A percentile compares a stretch with the other conserved stretches of the same genome.
These are phyloP conservation scores for Gilbertella persicaria DNA, from an alignment of 371 early-diverging fungal species.

Conservation along the genomic window DNA sequence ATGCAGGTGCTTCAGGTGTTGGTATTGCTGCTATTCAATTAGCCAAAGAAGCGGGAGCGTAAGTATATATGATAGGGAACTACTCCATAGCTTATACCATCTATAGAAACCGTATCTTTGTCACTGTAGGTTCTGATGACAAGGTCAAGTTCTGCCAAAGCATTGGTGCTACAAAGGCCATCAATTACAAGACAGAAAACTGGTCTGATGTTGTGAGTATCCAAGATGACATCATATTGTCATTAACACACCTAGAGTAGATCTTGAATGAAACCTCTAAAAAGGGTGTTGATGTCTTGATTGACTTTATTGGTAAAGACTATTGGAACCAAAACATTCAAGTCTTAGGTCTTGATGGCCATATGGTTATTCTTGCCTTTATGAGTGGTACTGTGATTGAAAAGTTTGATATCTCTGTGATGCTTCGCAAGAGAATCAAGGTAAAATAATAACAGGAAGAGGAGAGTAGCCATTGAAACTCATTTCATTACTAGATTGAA, in stretches of 20 bases:
- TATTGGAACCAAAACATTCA: conserved; percentile 69
- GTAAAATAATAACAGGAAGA: not conserved
- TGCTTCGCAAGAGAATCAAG: not conserved
- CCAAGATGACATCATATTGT: not conserved
- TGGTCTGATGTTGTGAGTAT: conserved; percentile 56
- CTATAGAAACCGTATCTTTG: conserved; percentile 52
- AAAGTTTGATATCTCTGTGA: not conserved
- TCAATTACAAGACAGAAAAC: conserved; percentile 74
- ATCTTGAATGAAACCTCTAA: conserved; percentile 56
- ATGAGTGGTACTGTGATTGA: conserved; percentile 49
- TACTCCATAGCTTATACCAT: not conserved
- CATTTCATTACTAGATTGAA: conserved; percentile 47
- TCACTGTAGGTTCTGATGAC: conserved; percentile 68
- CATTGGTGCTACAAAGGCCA: conserved; percentile 71
- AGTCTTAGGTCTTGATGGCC: conserved; percentile 69
- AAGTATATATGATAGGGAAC: conserved; percentile 28
- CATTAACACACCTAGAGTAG: conserved; percentile 21
- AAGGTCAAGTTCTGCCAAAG: conserved; percentile 67
- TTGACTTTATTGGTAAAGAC: conserved; percentile 73
- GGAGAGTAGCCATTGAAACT: not conserved
- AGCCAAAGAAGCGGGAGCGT: conserved; percentile 68
- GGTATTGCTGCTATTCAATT: conserved; percentile 80
- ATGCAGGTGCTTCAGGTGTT: conserved; percentile 82
- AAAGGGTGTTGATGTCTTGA: conserved; percentile 69
- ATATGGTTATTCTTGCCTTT: conserved; percentile 70